Conservation (phyloP, 2,329 filamentous ascomycete genomes). For the Diaporthe capsici region DNA sequence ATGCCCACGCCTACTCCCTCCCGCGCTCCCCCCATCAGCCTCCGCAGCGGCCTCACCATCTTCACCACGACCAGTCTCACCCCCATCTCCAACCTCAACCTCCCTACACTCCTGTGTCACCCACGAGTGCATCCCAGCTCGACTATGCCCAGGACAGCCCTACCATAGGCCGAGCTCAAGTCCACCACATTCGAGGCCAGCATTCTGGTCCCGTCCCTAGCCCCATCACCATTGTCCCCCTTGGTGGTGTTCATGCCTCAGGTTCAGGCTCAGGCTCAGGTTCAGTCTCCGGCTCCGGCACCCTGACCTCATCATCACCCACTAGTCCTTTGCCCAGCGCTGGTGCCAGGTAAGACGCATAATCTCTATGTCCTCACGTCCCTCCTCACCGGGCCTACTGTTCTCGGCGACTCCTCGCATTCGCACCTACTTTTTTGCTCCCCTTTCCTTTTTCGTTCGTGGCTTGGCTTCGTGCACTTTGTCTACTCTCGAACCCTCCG, state of each 20-base stretch:
- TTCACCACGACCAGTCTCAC: conserved; percentile 32
- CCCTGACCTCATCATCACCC: conserved; percentile 36
- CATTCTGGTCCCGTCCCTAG: conserved; percentile 41
- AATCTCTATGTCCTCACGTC: conserved; percentile 13
- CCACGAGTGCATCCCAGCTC: conserved; percentile 40
- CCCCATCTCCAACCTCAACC: conserved; percentile 41
- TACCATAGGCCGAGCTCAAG: conserved; percentile 58
- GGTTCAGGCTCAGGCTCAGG: conserved; percentile 11
- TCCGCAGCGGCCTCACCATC: conserved; percentile 19
- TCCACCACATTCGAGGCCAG: conserved; percentile 30
- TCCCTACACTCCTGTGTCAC: conserved; percentile 40
- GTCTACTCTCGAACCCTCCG: conserved; percentile 21
- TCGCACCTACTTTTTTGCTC: neutral
- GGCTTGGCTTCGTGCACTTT: conserved; percentile 15
- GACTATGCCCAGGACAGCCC: conserved; percentile 59
- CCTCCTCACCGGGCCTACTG: neutral
- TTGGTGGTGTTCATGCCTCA: conserved; percentile 46
- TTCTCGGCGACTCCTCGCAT: conserved; percentile 14
- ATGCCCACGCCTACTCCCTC: conserved; percentile 44
- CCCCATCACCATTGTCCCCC: conserved; percentile 47
- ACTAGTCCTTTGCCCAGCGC: conserved; percentile 41
- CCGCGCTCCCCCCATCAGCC: neutral
- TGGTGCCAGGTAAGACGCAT: conserved; percentile 45
- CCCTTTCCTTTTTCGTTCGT: conserved; percentile 24
- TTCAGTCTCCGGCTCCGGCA: conserved; percentile 29